Base-by-base conservation (phyloP, 2,329 filamentous ascomycete genomes). In the Aureobasidium namibiae region DNA sequence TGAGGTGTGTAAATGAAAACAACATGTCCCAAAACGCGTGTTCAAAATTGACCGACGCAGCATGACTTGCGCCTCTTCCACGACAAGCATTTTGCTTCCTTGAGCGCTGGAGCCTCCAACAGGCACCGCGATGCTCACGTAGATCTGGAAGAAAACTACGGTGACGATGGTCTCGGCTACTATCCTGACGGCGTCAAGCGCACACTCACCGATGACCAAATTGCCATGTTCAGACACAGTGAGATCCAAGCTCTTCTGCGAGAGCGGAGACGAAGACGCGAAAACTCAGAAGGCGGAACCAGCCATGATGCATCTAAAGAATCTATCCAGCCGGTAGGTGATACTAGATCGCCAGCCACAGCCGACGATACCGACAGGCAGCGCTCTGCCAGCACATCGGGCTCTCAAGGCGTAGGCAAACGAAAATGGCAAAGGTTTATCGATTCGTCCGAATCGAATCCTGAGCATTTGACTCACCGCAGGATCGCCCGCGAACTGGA, bases 161-260 rank as follows among this genome's bases (percentile, higher is more conserved):
- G 44, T 26, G 82, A 86, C 39, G 87, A 89, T 67, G 83, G 76
- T 1, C 77, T 96, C 16, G 92, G 91, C 18, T 92, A 90, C 72
- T 97, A 97, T 65, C 74, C 82, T 1, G 92, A 97, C 68, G 92
- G 92, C 3, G 83, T 85, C 62, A 94, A 94, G 70, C 87, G 92
- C 41, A 96, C 91, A 18, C 78, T 97, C 66, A 96, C 92, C 10
- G 89, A 96, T 68, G 89, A 91, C 66, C 89, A 96, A 75, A 90
- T 96, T 65, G 83, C 84, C 56, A 92, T 96, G 62, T 96, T 96
- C 70, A 82, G 92, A 62, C 90, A 95, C 69, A 92, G 89, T 2
- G 92, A 97, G 72, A 81, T 95, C 23, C 86, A 94, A 68, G 74
- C 82, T 13, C 76, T 95, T 39, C 76, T 89, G 26, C 59, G 63